Percentiles rank a stretch among this genome's conserved stretches.
phyloP scores from a whole-genome alignment of 495 filamentous ascomycete genomes.

The Xylaria castorea region DNA sequence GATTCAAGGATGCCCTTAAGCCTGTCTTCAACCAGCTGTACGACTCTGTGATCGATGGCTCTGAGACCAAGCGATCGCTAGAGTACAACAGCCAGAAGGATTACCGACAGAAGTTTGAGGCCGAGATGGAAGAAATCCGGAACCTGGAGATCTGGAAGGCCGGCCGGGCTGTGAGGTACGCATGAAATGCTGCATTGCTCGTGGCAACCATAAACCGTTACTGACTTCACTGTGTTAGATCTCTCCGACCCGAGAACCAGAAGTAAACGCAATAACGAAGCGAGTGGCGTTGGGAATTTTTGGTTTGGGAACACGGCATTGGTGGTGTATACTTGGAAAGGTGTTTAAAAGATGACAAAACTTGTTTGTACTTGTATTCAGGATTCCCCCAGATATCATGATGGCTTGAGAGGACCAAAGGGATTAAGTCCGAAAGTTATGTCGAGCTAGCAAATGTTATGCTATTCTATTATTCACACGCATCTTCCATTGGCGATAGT shows the following conservation, averaged over 20 bases:
- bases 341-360: constrained; percentile 35
- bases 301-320: constrained; percentile 33
- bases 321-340: constrained; percentile 34
- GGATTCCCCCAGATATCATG: constrained; percentile 37
- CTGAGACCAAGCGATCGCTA: constrained; percentile 90
- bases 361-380: constrained; percentile 44
- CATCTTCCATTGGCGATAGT: background rate
- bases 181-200: constrained; percentile 23
- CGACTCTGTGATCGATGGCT: constrained; percentile 84
- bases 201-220: background rate
- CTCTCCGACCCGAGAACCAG: constrained; percentile 92
- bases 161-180: constrained; percentile 91
- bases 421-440: constrained; percentile 38
- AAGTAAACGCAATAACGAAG: constrained; percentile 61
- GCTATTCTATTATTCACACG: constrained; percentile 2
- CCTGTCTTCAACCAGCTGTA: constrained; percentile 97
- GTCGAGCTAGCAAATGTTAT: constrained; percentile 31
- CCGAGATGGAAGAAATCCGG: constrained; percentile 95
- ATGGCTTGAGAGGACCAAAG: constrained; percentile 36
- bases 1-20: constrained; percentile 96
- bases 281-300: constrained; percentile 27
- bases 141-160: constrained; percentile 98
- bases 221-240: constrained; percentile 51
- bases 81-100: constrained; percentile 94
- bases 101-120: constrained; percentile 94